Conservation (phyloP, 2,329 filamentous ascomycete genomes). For the Colletotrichum spaethianum region DNA sequence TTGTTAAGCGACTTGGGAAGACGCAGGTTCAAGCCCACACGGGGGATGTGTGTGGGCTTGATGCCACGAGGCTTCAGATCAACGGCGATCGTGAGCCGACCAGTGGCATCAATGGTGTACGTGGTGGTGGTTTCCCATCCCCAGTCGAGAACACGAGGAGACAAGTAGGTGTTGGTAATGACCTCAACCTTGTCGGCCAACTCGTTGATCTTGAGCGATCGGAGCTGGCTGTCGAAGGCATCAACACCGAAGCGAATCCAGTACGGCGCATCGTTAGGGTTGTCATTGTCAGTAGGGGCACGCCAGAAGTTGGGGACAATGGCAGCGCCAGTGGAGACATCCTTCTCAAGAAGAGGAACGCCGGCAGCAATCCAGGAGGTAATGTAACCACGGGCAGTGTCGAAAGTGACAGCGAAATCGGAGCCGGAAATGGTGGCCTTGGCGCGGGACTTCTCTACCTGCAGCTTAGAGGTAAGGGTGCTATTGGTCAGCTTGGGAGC, state of each 20-base stretch:
- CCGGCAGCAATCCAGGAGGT: conserved; percentile 57
- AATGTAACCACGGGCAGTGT: conserved; percentile 59
- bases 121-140: conserved; percentile 62
- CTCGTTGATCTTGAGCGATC: conserved; percentile 53
- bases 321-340: conserved; percentile 54
- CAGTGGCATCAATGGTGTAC: conserved; percentile 65
- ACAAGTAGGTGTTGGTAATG: conserved; percentile 63
- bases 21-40: conserved; percentile 72
- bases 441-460: conserved; percentile 45
- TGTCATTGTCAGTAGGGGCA: conserved; percentile 76
- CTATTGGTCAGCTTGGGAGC: conserved; percentile 35
- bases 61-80: conserved; percentile 61
- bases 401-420: conserved; percentile 59
- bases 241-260: conserved; percentile 70
- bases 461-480: conserved; percentile 43
- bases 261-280: conserved; percentile 65
- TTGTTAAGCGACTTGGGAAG: conserved; percentile 61
- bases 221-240: conserved; percentile 60
- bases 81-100: conserved; percentile 62
- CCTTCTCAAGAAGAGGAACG: conserved; percentile 52
- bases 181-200: conserved; percentile 53
- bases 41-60: conserved; percentile 69
- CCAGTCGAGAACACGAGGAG: conserved; percentile 75
- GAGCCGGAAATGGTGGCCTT: conserved; percentile 48
- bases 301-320: conserved; percentile 71